Conservation (phyloP, 345 rosid species). For the Camelina sativa region DNA sequence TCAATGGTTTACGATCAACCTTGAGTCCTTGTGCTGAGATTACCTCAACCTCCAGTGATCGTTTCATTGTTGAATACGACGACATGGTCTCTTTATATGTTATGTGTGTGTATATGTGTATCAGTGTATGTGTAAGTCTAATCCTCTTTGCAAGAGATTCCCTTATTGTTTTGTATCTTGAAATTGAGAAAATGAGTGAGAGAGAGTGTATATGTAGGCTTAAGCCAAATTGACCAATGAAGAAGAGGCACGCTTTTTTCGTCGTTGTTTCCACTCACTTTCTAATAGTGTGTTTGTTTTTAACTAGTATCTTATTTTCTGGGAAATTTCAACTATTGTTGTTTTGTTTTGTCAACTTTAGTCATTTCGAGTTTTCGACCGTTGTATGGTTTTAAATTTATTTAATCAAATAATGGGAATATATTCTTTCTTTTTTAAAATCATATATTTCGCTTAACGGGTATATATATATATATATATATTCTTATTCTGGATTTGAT, state of each 20-base stretch:
- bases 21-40: slow-evolving; percentile 66
- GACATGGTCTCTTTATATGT: neutral
- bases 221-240: neutral
- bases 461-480: neutral
- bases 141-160: slow-evolving; percentile 8
- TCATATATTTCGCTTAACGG: neutral
- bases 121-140: slow-evolving; percentile 12
- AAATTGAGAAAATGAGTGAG: neutral
- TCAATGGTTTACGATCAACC: slow-evolving; percentile 46
- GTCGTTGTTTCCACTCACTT: neutral
- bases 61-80: slow-evolving; percentile 32
- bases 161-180: neutral
- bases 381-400: neutral
- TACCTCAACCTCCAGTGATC: slow-evolving; percentile 54
- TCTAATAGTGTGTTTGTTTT: no score
- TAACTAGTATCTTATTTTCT: neutral
- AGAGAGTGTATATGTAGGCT: neutral
- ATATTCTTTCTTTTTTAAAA: neutral
- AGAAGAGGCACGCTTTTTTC: neutral
- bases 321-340: neutral
- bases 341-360: neutral
- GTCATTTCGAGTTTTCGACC: neutral
- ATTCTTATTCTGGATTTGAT: neutral
- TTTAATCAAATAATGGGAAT: neutral
- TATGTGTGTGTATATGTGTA: neutral